These are phyloP conservation scores for Fragilaria radians DNA, from an alignment of 108 stramenopile genomes.

Conservation along the genomic window DNA sequence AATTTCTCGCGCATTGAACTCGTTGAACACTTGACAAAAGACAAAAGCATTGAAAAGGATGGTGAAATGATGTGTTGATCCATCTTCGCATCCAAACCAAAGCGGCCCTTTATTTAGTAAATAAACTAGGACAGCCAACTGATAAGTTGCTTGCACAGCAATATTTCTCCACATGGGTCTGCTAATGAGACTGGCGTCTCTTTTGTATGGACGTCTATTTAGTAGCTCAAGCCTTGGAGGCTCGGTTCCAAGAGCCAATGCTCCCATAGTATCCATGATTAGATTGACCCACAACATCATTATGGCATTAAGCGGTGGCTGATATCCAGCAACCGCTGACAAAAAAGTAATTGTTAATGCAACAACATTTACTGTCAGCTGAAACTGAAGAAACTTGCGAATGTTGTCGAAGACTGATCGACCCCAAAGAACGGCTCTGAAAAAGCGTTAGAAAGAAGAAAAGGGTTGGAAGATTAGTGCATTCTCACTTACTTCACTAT, in stretches of 20 bases:
- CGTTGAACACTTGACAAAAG: slow-evolving; percentile 89
- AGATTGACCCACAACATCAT: slow-evolving; percentile 99
- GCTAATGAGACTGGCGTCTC: slow-evolving; percentile 70
- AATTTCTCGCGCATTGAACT: slow-evolving; percentile 89
- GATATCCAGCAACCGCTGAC: slow-evolving; percentile 86
- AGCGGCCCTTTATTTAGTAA: slow-evolving; percentile 46
- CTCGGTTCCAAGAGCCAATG: slow-evolving; percentile 97
- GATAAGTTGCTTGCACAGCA: slow-evolving; percentile 66
- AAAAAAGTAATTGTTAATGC: slow-evolving; percentile 96
- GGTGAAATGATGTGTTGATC: slow-evolving; percentile 73
- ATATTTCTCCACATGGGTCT: slow-evolving; percentile 85
- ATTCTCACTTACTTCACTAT: slow-evolving; percentile 65
- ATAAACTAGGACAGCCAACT: slow-evolving; percentile 57
- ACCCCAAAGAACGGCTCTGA: slow-evolving; percentile 92
- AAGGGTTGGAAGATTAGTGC: background rate
- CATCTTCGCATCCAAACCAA: slow-evolving; percentile 59
- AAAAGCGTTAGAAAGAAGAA: background rate
- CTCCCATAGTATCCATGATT: slow-evolving; percentile 97
- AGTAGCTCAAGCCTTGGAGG: slow-evolving; percentile 75
- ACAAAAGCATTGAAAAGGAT: slow-evolving; percentile 95
- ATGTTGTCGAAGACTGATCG: slow-evolving; percentile 97
- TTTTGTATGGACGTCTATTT: slow-evolving; percentile 67
- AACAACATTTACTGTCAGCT: slow-evolving; percentile 96
- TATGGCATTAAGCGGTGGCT: slow-evolving; percentile 94
- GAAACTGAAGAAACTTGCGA: slow-evolving; percentile 97